Percentiles rank a stretch among this genome's conserved stretches.
phyloP scores from a whole-genome alignment of 192 early-diverging fungal genomes.

The Podila epicladia region DNA sequence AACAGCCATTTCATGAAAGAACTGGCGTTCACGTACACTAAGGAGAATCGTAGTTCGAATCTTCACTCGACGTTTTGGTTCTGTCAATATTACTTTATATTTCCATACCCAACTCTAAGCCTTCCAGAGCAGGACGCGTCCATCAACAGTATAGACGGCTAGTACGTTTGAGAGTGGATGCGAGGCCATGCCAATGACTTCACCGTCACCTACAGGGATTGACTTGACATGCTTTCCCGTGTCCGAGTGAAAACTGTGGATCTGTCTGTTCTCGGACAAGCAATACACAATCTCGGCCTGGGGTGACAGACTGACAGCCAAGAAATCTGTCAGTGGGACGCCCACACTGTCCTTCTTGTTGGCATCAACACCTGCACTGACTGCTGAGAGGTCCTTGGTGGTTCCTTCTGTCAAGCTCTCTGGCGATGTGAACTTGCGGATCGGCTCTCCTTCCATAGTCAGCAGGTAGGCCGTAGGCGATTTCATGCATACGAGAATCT shows the following conservation, averaged over 20 bases:
- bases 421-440: slow-evolving; percentile 58
- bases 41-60: neutral
- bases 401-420: slow-evolving; percentile 50
- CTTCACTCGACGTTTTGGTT: neutral
- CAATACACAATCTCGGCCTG: slow-evolving; percentile 88
- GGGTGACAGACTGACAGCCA: slow-evolving; percentile 66
- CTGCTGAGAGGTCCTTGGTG: slow-evolving; percentile 16
- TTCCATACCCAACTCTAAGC: slow-evolving; percentile 28
- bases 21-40: too few relatives aligned
- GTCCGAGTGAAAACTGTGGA: slow-evolving; percentile 77
- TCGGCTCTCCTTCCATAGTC: slow-evolving; percentile 67
- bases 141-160: slow-evolving; percentile 73
- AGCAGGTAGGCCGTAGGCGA: slow-evolving; percentile 79
- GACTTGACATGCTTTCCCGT: slow-evolving; percentile 61
- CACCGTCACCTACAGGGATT: slow-evolving; percentile 62
- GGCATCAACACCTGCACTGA: slow-evolving; percentile 10
- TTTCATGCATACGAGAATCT: slow-evolving; percentile 83
- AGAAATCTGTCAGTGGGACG: slow-evolving; percentile 37
- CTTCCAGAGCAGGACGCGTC: slow-evolving; percentile 70
- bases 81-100: too few relatives aligned
- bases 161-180: slow-evolving; percentile 91
- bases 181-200: slow-evolving; percentile 79
- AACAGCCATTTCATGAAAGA: too few relatives aligned
- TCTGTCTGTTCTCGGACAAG: slow-evolving; percentile 70
- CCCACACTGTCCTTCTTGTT: slow-evolving; percentile 29